A percentile compares a stretch with the other conserved stretches of the same genome.
Evolutionary conservation across 192 early-diverging fungal genomes (phyloP).

Genomic region (Thoreauomyces humboldtii): DNA sequence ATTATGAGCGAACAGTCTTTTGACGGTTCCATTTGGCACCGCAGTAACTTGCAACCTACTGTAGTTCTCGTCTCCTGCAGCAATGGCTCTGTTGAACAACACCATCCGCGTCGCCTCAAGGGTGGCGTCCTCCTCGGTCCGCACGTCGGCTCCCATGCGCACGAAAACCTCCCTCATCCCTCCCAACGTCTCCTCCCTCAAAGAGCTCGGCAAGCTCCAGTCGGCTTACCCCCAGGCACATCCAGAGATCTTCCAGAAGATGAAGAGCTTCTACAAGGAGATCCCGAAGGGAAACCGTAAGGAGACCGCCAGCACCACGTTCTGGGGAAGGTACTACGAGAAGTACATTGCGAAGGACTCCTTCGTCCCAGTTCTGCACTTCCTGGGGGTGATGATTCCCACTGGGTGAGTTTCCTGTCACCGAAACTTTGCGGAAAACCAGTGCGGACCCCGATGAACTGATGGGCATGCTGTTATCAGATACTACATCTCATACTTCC

Average conservation of each 20-base stretch:
- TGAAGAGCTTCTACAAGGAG: slow-evolving; percentile 50
- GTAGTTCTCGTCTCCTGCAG: no score
- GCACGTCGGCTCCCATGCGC: slow-evolving; percentile 31
- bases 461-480: not conserved
- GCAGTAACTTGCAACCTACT: no score
- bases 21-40: no score
- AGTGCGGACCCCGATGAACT: not conserved
- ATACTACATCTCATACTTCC: slow-evolving; percentile 50
- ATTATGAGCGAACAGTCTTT: no score
- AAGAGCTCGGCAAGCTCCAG: slow-evolving; percentile 47
- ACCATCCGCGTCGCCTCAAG: no score
- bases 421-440: no score
- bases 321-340: slow-evolving; percentile 46
- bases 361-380: slow-evolving; percentile 51
- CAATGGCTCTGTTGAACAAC: no score
- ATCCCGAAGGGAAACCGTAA: slow-evolving; percentile 49
- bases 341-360: slow-evolving; percentile 47
- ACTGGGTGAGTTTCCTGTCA: slow-evolving; percentile 12
- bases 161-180: slow-evolving; percentile 48
- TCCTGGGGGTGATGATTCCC: slow-evolving; percentile 46
- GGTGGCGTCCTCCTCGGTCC: no score
- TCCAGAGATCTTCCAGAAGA: slow-evolving; percentile 48
- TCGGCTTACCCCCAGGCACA: slow-evolving; percentile 50
- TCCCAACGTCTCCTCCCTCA: slow-evolving; percentile 45
- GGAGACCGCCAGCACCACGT: slow-evolving; percentile 24